Conservation (phyloP, 2,329 filamentous ascomycete species). For the Microdochium paspali region DNA sequence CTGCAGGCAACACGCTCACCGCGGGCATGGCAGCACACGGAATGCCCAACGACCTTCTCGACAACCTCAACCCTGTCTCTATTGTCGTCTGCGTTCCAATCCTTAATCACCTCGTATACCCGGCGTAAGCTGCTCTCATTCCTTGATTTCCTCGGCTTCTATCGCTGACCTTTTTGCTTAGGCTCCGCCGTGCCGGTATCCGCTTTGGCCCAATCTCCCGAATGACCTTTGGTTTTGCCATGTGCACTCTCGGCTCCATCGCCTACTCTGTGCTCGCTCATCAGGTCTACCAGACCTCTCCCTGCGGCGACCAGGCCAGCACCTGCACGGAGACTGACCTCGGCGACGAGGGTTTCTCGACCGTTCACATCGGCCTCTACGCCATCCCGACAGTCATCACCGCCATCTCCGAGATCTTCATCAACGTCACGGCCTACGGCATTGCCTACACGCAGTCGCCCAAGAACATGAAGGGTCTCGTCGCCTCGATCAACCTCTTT, state of each 20-base stretch:
- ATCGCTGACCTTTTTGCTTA: neutral
- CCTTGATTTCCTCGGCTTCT: neutral
- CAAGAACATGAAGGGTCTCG: conserved; percentile 72
- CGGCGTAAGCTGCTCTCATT: neutral
- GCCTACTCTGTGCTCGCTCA: neutral
- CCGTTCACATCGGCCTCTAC: conserved; percentile 5
- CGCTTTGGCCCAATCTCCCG: neutral
- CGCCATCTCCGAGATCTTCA: conserved; percentile 42
- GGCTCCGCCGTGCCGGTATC: neutral
- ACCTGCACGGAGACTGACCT: neutral
- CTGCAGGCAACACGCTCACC: conserved; percentile 28
- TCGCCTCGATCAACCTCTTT: conserved; percentile 60
- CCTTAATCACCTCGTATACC: neutral
- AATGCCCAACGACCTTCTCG: conserved; percentile 31
- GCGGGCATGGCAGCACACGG: conserved; percentile 30
- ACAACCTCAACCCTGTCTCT: conserved; percentile 31
- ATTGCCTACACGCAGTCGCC: conserved; percentile 73
- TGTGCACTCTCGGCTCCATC: neutral
- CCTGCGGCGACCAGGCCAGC: neutral
- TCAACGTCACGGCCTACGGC: conserved; percentile 54
- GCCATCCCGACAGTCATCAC: conserved; percentile 38
- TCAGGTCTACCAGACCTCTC: neutral
- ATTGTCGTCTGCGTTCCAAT: conserved; percentile 20
- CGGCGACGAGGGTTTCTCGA: neutral
- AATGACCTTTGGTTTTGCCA: neutral